phyloP scores from a whole-genome alignment of 2,329 filamentous ascomycete genomes.

The Cryphonectria japonica region DNA sequence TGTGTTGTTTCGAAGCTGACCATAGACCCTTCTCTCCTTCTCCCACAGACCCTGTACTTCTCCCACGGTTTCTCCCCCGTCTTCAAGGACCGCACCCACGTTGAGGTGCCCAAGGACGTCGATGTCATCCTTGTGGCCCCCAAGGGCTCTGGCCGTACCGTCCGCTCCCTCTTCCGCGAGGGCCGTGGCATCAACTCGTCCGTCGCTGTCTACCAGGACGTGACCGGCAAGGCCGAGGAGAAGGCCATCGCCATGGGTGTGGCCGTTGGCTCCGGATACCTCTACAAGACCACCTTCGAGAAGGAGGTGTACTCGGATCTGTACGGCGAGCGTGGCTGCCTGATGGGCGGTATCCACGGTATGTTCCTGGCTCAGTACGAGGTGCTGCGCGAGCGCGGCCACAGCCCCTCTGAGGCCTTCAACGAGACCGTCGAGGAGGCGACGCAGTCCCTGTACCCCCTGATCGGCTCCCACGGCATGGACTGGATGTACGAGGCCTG shows the following conservation, averaged over 20 bases:
- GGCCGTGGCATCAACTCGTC: slow-evolving; percentile 99
- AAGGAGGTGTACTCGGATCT: slow-evolving; percentile 99
- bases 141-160: slow-evolving; percentile 98
- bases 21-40: not conserved
- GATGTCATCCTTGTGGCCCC: slow-evolving; percentile 99
- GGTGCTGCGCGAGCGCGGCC: slow-evolving; percentile 97
- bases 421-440: slow-evolving; percentile 99
- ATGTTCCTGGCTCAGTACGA: slow-evolving; percentile 99
- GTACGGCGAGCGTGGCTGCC: slow-evolving; percentile 99
- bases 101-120: slow-evolving; percentile 92
- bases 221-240: slow-evolving; percentile 97
- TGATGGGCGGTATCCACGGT: slow-evolving; percentile 99
- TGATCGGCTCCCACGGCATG: slow-evolving; percentile 98
- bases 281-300: slow-evolving; percentile 99
- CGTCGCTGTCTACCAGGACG: slow-evolving; percentile 97
- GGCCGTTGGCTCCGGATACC: slow-evolving; percentile 95
- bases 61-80: slow-evolving; percentile 99
- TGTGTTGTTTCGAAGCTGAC: slow-evolving; percentile 2
- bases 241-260: slow-evolving; percentile 96
- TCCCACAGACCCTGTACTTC: slow-evolving; percentile 91
- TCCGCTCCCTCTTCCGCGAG: slow-evolving; percentile 98
- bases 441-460: slow-evolving; percentile 94
- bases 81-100: slow-evolving; percentile 99
- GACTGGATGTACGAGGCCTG: slow-evolving; percentile 99
- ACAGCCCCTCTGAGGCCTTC: slow-evolving; percentile 98